A percentile compares a stretch with the other conserved stretches of the same genome.
phyloP scores from a whole-genome alignment of 345 rosid species.

The Camelina neglecta region DNA sequence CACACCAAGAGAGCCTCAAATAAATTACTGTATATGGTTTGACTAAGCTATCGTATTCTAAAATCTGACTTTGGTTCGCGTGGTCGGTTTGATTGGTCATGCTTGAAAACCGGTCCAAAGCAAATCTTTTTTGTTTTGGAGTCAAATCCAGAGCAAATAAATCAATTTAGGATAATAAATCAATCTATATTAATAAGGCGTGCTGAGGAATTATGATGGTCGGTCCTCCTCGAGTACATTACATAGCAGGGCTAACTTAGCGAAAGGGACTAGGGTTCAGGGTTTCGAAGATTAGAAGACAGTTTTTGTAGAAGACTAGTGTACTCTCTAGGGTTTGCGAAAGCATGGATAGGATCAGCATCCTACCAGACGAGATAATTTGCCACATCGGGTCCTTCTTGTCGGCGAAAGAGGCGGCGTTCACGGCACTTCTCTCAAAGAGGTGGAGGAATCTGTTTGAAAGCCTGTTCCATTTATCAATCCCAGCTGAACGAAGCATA shows the following conservation, averaged over 20 bases:
- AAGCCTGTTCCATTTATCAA: neutral
- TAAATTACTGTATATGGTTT: no score
- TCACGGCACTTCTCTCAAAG: neutral
- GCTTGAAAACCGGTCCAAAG: no score
- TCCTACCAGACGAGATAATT: neutral
- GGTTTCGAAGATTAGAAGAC: neutral
- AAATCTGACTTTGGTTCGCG: no score
- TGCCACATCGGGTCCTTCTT: neutral
- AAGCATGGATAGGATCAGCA: neutral
- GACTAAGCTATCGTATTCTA: no score
- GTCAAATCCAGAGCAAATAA: no score
- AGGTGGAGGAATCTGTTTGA: neutral
- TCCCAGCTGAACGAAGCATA: neutral
- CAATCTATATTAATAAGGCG: neutral
- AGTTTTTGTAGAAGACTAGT: neutral
- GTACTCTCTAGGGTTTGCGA: neutral
- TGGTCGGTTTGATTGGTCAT: no score
- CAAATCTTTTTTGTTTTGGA: no score
- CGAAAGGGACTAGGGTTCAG: no score
- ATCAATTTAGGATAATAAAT: neutral
- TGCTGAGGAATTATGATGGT: neutral
- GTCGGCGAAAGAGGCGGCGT: neutral
- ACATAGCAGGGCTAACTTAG: no score
- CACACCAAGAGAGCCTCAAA: no score
- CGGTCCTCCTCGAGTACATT: neutral